These are phyloP conservation scores for Excoecaria cochinchinensis DNA, from an alignment of 345 rosid genomes.

Conservation along the genomic window DNA sequence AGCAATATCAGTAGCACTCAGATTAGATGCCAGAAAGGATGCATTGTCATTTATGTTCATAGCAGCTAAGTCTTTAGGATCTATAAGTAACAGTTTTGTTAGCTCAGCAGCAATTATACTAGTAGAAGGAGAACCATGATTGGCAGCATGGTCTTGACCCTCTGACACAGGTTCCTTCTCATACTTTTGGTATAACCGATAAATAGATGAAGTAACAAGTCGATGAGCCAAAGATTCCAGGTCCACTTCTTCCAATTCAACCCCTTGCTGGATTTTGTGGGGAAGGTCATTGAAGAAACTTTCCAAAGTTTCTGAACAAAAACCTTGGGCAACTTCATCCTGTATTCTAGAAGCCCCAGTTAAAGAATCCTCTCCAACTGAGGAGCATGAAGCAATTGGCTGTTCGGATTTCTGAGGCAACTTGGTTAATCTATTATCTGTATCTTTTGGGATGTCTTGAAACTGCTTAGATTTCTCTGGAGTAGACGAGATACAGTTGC, in stretches of 20 bases:
- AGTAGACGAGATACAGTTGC: conserved; percentile 28
- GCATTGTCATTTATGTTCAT: conserved; percentile 39
- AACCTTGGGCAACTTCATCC: conserved; percentile 46
- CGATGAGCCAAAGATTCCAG: conserved; percentile 74
- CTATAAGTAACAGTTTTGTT: conserved; percentile 54
- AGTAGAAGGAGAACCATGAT: conserved; percentile 30
- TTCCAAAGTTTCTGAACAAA: conserved; percentile 49
- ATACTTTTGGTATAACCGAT: conserved; percentile 55
- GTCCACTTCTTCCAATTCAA: conserved; percentile 72
- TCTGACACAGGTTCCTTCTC: conserved; percentile 39
- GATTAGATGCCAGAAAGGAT: conserved; percentile 34
- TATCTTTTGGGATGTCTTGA: conserved; percentile 38
- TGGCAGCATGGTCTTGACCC: conserved; percentile 35
- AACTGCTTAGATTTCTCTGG: conserved; percentile 28
- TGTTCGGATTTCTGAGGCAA: conserved; percentile 51
- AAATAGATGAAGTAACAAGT: conserved; percentile 62
- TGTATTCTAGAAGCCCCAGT: conserved; percentile 53
- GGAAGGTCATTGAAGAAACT: conserved; percentile 57
- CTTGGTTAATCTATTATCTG: conserved; percentile 31
- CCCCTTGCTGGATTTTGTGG: conserved; percentile 63
- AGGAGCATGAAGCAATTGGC: conserved; percentile 45
- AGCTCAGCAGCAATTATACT: conserved; percentile 46
- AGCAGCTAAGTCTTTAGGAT: conserved; percentile 67
- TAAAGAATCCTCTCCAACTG: conserved; percentile 59
- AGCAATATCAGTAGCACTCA: conserved; percentile 27